Base-by-base conservation (phyloP, 2,329 filamentous ascomycete species). In the Penicillium sp. region DNA sequence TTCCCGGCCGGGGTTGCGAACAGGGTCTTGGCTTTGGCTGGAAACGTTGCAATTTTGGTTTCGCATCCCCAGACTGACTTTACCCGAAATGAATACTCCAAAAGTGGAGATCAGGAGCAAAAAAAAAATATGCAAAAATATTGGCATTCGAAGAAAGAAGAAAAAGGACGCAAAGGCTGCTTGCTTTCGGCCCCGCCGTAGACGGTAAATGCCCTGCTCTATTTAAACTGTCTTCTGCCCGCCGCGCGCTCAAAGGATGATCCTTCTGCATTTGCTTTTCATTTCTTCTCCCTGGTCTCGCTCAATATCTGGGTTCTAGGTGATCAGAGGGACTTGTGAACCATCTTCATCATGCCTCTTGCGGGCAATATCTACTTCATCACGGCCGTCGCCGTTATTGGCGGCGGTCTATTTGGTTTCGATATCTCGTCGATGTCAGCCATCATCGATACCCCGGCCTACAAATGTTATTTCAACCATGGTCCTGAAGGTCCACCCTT, bases 301-400 rank as follows among this genome's bases (percentile, higher is more conserved):
- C 25, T 11, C 11, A 11, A 27, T 5, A 13, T 27, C 25, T 27
- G 25, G 25, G 6, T 6, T 27, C 25, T 27, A 23, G 6, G 11
- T 11, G 6, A 6, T 23, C 6, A 23, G 6, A 23, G 22, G 25
- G 25, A 6, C 4, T 11, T 27, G 25, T 5, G n/a, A 22, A 22
- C 18, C 5, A 22, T 9, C 9, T n/a, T 11, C 25, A 27, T 27
- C 25, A 27, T 27, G 25, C 10, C 12, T 13, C 25, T 27, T 11
- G 25, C 12, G 25, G 48, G 74, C 10, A 79, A 78, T 51, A 71
- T 77, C 53, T 79, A 79, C 50, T 61, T 72, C 44, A 77, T 79
- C 48, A 67, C 74, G 39, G 71, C 70, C 53, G 71, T 77, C 59
- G 65, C 75, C 56, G 70, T 60, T 28, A 52, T 60, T 44, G 57